phyloP scores from a whole-genome alignment of 441 rosid genomes.

The Erysimum cheiri region DNA sequence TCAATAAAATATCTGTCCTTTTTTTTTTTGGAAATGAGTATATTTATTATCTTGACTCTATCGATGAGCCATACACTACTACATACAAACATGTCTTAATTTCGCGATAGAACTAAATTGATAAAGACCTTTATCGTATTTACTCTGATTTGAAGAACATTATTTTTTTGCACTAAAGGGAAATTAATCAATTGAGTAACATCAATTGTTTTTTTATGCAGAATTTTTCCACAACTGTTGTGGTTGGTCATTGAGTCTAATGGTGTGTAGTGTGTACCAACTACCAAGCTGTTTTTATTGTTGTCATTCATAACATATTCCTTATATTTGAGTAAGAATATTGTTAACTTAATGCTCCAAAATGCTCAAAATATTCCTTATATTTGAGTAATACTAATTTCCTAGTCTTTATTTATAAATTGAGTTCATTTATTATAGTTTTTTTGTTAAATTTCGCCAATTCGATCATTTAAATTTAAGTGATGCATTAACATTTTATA shows the following conservation, averaged over 20 bases:
- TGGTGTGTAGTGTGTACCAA: conserved; percentile 21
- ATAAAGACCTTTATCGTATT: not conserved
- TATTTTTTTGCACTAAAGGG: not conserved
- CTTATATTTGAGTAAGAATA: not conserved
- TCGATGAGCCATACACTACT: conserved; percentile 13
- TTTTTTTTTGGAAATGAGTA: conserved; percentile 18
- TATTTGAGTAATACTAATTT: no score
- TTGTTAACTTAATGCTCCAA: not conserved
- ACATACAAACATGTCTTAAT: not conserved
- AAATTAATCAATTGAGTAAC: not conserved
- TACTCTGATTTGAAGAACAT: not conserved
- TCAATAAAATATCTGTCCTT: no score
- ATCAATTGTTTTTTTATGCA: not conserved
- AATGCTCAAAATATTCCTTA: no score
- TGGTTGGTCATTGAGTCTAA: conserved; percentile 5
- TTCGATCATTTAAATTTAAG: no score
- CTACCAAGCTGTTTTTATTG: not conserved
- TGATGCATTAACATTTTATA: no score
- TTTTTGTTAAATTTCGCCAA: no score
- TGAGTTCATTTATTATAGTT: no score
- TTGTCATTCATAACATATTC: not conserved
- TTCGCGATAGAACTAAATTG: not conserved
- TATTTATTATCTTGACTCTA: conserved; percentile 31
- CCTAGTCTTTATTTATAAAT: no score
- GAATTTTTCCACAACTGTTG: conserved; percentile 1